A percentile compares a stretch with the other conserved stretches of the same genome.
Conservation (phyloP, 2,329 filamentous ascomycete genomes). For the Cordyceps tenuipes region DNA sequence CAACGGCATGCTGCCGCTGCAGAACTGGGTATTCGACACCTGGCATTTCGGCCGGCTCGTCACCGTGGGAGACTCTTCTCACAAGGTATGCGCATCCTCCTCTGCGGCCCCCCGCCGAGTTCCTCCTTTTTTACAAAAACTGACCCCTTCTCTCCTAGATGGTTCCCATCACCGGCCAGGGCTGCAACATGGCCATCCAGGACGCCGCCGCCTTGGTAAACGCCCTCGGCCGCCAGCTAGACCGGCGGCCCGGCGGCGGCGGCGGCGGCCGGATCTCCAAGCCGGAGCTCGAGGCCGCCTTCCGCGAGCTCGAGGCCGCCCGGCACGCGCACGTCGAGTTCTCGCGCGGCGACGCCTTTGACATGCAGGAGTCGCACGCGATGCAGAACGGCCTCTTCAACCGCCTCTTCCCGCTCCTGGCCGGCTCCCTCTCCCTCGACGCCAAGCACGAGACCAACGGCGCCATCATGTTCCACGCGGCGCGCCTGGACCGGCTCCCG, state of each 20-base stretch:
- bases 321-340: slow-evolving; percentile 1
- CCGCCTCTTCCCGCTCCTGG: background rate
- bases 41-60: slow-evolving; percentile 32
- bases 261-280: background rate
- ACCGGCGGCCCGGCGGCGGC: too few relatives aligned
- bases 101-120: background rate
- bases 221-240: background rate
- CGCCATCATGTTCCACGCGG: background rate
- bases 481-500: background rate
- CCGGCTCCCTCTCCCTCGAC: background rate
- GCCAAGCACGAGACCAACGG: background rate
- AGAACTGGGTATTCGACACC: slow-evolving; percentile 28
- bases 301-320: background rate
- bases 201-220: slow-evolving; percentile 15
- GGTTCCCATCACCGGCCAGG: slow-evolving; percentile 16
- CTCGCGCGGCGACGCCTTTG: background rate
- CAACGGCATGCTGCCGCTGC: slow-evolving; percentile 25
- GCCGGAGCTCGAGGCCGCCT: background rate
- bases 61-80: slow-evolving; percentile 32
- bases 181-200: slow-evolving; percentile 17
- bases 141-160: slow-evolving; percentile 13
- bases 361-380: background rate
- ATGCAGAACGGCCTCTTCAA: background rate
- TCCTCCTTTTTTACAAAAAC: background rate
- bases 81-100: slow-evolving; percentile 23